Base-by-base conservation (phyloP, 306 rosid species). In the Mucuna pruriens region DNA sequence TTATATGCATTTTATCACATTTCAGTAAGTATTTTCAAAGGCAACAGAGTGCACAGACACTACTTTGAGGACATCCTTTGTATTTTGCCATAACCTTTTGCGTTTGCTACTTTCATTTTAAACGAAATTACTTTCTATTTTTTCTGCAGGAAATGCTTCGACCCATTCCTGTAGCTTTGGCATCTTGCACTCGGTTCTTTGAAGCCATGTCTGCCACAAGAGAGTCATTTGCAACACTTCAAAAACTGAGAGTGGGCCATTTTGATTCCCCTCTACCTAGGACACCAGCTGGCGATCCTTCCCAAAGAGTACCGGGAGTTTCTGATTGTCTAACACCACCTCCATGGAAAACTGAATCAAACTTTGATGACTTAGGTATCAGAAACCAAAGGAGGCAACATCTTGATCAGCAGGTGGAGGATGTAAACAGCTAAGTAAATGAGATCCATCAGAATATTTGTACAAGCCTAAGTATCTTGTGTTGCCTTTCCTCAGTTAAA, bases 161-260 rank as follows among this genome's bases (percentile, higher is more conserved):
- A 25, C 99, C 99, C 12, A 95, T 95, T 77, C 99, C 98, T 12
- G 92, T 90, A 38, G 98, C 99, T 20, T 86, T 93, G 76, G 99
- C 99, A 70, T 93, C 98, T 16, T 93, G 99, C 87, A 91, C 98
- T 40, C 86, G 97, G 72, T 95, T 93, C 74, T 93, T 95, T 38
- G 98, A 93, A 89, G 99, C 98, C 80, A 95, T 95, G 99, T 91
- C 94, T 61, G 99, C 99, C 38, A 95, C 90, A 92, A 89, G 98
- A 84, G 99, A 95, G 81, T 95, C 97, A 9, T 93, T 95, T 84
- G 90, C 98, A 57, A 82, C 98, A 17, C 96, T 95, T 61, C 96
- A 95, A 58, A 86, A 93, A 80, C 88, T 95, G 73, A 89, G 97
- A 86, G 98, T 93, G 9, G 94, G 92, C 51, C 84, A 87, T 70